Base-by-base conservation (phyloP, 495 filamentous ascomycete species). In the Wilcoxina mikolae region DNA sequence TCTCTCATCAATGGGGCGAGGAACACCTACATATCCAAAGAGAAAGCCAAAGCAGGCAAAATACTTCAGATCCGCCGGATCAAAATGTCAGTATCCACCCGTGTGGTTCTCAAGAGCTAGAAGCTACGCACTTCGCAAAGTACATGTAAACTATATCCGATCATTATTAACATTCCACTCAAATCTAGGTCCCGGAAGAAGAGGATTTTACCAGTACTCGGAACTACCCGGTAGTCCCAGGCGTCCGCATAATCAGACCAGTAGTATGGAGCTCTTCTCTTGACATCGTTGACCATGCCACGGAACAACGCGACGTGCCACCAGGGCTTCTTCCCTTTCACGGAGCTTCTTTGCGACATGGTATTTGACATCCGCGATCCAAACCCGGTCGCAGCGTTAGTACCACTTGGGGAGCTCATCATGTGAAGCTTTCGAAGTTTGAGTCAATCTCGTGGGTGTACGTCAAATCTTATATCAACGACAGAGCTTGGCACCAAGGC, bases 171-270 rank as follows among this genome's bases (percentile, higher is more conserved):
- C 38, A 29, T 39, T 31, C 20, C 12, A 46, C 38, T 54, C n/a
- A n/a, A n/a, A n/a, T 29, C 15, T 28, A 47, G n/a, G 41, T 17
- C 31, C 15, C 27, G 31, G 55, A 25, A 52, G 7, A 18, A 42
- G 47, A 29, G 26, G 25, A 28, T 10, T 55, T 56, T 52, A 65
- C 62, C 26, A 17, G 85, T 87, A 24, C 81, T 82, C 29, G 85
- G 83, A 25, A 91, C 72, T 33, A 87, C 81, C 29, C 85, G 76
- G 69, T 91, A 91, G 66, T 87, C 79, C 84, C 83, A 87, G 2
- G 85, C 85, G 70, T 90, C 85, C 26, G 69, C 73, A 82, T 81
- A 88, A 68, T 91, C 85, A 65, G 78, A 84, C 70, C 69, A 72
- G 60, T 87, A 91, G 65, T 74, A 89, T 9, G 85, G 85, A 3